Percentiles rank a stretch among this genome's conserved stretches.
phyloP scores from a whole-genome alignment of 371 early-diverging fungal genomes.

The Mucor lusitanicus region DNA sequence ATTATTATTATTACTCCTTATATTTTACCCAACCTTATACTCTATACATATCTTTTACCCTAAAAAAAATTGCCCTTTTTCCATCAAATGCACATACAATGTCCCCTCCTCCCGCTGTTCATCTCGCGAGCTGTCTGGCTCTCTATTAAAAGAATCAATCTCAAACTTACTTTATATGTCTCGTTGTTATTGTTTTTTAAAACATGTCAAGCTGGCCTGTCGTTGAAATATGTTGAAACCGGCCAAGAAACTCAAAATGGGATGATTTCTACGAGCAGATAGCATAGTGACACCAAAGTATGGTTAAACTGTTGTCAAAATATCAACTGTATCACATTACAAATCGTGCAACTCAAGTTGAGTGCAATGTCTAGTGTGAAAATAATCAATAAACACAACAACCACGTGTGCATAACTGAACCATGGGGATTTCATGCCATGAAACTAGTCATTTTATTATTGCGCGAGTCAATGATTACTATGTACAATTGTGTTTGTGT shows the following conservation, averaged over 20 bases:
- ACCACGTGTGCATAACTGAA: neutral
- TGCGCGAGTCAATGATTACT: neutral
- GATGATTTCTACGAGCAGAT: no score
- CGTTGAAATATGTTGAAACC: no score
- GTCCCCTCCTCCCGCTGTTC: no score
- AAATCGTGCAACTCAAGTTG: neutral
- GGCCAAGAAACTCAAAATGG: no score
- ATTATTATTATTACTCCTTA: neutral
- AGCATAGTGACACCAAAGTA: no score
- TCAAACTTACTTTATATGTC: neutral
- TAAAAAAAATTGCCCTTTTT: neutral
- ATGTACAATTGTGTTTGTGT: neutral
- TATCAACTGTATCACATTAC: neutral
- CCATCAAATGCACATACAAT: no score
- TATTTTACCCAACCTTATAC: neutral
- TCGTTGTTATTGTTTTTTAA: neutral
- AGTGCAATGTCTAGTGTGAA: neutral
- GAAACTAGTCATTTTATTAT: neutral
- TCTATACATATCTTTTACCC: neutral
- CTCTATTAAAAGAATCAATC: neutral
- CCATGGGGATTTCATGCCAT: neutral
- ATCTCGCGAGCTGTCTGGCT: neutral
- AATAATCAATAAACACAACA: neutral
- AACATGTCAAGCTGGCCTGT: neutral
- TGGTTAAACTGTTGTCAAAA: no score